These are phyloP conservation scores for Populus hybrid DNA, from an alignment of 441 rosid genomes.

Conservation along the genomic window DNA sequence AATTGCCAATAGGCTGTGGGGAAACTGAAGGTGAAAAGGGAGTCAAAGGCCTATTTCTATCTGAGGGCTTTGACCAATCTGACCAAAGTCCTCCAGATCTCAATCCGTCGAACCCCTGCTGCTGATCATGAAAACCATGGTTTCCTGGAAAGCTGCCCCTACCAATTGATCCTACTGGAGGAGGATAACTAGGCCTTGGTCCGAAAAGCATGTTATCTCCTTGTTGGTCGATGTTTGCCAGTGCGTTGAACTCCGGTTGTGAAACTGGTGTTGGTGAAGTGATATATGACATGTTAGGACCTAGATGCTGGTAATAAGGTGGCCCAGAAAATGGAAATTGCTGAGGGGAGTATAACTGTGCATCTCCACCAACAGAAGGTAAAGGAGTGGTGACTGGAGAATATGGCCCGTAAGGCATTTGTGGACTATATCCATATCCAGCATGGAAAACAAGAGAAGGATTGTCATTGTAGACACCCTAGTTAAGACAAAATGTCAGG, in stretches of 20 bases:
- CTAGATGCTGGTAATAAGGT: slow-evolving; percentile 60
- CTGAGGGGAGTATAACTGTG: slow-evolving; percentile 46
- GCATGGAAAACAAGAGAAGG: slow-evolving; percentile 69
- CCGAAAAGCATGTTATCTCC: slow-evolving; percentile 42
- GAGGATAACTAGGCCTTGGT: slow-evolving; percentile 49
- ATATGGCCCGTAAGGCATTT: slow-evolving; percentile 67
- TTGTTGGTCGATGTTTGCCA: slow-evolving; percentile 37
- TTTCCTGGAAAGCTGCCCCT: slow-evolving; percentile 48
- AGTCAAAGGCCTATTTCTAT: slow-evolving; percentile 53
- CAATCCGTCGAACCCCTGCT: slow-evolving; percentile 66
- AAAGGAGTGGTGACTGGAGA: slow-evolving; percentile 50
- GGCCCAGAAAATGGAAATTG: slow-evolving; percentile 58
- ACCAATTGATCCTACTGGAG: slow-evolving; percentile 47
- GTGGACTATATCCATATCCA: slow-evolving; percentile 79
- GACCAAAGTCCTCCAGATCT: slow-evolving; percentile 80
- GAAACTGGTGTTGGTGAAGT: slow-evolving; percentile 47
- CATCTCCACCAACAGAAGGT: slow-evolving; percentile 58
- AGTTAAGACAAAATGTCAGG: slow-evolving; percentile 20
- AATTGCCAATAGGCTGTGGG: slow-evolving; percentile 61
- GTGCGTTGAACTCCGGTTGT: slow-evolving; percentile 47
- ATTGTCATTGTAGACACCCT: slow-evolving; percentile 80
- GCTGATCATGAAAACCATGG: slow-evolving; percentile 68
- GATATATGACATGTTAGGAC: slow-evolving; percentile 35
- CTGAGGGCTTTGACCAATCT: slow-evolving; percentile 71
- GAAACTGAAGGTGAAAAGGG: slow-evolving; percentile 47